These are phyloP conservation scores for Xylariaceae sp. DNA, from an alignment of 2,329 filamentous ascomycete species.

Conservation along the genomic window DNA sequence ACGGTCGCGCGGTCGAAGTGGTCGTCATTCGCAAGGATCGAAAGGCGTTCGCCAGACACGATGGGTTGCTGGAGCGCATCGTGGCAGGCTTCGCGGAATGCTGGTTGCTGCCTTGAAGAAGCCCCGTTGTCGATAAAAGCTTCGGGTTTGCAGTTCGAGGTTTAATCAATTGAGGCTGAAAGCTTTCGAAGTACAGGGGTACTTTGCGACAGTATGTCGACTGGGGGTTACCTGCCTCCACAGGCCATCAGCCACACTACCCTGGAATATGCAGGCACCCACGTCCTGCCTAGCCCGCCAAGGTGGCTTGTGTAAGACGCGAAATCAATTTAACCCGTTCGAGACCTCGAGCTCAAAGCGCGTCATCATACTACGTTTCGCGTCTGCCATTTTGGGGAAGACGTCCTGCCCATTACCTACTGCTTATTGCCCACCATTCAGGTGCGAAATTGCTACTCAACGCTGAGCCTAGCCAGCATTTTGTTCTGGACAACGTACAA, in stretches of 20 bases:
- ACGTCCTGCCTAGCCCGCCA: background rate
- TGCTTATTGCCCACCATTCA: too few relatives aligned
- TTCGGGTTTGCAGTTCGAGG: constrained; percentile 4
- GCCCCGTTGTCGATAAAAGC: constrained; percentile 1
- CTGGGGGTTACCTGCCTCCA: too few relatives aligned
- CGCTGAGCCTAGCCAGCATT: too few relatives aligned
- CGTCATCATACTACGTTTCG: constrained; percentile 9
- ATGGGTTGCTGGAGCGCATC: constrained; percentile 44
- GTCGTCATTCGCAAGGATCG: constrained; percentile 43
- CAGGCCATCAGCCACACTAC: too few relatives aligned
- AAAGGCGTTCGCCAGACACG: constrained; percentile 47
- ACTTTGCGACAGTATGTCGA: too few relatives aligned
- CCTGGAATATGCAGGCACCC: background rate
- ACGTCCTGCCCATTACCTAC: too few relatives aligned
- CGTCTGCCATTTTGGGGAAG: background rate
- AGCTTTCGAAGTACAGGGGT: too few relatives aligned
- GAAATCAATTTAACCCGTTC: background rate
- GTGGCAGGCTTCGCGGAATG: constrained; percentile 22
- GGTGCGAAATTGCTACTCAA: too few relatives aligned
- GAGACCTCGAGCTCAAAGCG: constrained; percentile 3
- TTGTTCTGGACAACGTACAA: background rate
- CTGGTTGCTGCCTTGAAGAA: too few relatives aligned
- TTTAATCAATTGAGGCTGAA: constrained; percentile 4
- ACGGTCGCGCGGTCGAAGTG: constrained; percentile 35
- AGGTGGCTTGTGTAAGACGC: background rate